phyloP scores from a whole-genome alignment of 495 filamentous ascomycete genomes.

The Trichodelitschia bisporula region DNA sequence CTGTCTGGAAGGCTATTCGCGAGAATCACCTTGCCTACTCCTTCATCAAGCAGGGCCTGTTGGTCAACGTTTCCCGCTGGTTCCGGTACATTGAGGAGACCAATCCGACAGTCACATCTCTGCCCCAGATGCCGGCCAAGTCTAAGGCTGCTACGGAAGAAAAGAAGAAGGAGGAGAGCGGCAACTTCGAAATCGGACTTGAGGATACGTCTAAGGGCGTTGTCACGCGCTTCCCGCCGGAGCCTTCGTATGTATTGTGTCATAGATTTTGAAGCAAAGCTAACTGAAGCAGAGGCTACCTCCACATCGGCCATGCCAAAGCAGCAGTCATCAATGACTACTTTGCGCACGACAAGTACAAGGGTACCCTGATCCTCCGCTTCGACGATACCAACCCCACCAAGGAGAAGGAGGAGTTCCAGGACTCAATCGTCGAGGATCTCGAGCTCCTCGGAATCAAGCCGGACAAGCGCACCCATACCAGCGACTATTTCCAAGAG shows the following conservation, averaged over 20 bases:
- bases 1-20: slow-evolving; percentile 64
- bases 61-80: slow-evolving; percentile 69
- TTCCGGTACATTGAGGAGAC: slow-evolving; percentile 65
- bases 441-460: slow-evolving; percentile 66
- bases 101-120: slow-evolving; percentile 29
- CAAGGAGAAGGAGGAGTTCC: slow-evolving; percentile 82
- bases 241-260: slow-evolving; percentile 57
- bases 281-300: slow-evolving; percentile 43
- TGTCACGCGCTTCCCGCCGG: slow-evolving; percentile 80
- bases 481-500: slow-evolving; percentile 77
- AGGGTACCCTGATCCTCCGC: slow-evolving; percentile 56
- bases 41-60: slow-evolving; percentile 50
- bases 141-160: too few species aligned
- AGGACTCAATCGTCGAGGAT: slow-evolving; percentile 73
- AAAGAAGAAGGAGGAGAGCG: too few species aligned
- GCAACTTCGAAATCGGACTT: slow-evolving; percentile 73
- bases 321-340: slow-evolving; percentile 82
- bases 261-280: slow-evolving; percentile 1
- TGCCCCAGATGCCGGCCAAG: too few species aligned
- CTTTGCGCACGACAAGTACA: slow-evolving; percentile 76
- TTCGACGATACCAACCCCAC: slow-evolving; percentile 89
- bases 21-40: slow-evolving; percentile 66
- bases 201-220: slow-evolving; percentile 78
- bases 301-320: slow-evolving; percentile 87
- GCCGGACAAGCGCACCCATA: slow-evolving; percentile 54